These are phyloP conservation scores for Starmerella roubikii DNA, from an alignment of 805 yeast species.

Conservation along the genomic window DNA sequence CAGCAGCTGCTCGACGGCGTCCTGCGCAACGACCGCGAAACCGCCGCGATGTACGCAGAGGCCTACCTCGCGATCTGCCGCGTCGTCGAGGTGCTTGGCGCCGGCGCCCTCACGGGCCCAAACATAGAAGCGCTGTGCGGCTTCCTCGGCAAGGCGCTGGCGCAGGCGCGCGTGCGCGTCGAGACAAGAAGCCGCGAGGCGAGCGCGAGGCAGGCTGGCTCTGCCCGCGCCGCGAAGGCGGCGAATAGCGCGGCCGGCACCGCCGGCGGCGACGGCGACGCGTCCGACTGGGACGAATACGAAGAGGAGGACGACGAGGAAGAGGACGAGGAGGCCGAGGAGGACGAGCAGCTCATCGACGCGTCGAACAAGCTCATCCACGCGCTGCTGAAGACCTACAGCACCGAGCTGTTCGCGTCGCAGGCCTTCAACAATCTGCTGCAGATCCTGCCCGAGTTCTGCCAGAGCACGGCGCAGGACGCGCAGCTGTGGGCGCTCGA, in stretches of 20 bases:
- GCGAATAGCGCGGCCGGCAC: neutral
- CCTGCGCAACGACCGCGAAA: constrained; percentile 56
- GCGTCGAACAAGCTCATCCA: constrained; percentile 69
- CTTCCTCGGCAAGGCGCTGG: constrained; percentile 45
- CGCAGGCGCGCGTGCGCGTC: constrained; percentile 59
- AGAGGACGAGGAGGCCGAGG: constrained; percentile 65
- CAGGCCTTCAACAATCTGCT: constrained; percentile 5
- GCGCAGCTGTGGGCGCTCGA: constrained; percentile 67
- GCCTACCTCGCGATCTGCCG: constrained; percentile 61
- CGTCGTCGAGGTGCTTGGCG: constrained; percentile 55
- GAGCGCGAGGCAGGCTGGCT: constrained; percentile 9
- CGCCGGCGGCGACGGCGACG: neutral
- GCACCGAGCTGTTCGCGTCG: constrained; percentile 22
- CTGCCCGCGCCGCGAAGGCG: neutral
- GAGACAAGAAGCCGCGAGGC: constrained; percentile 31
- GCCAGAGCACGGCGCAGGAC: constrained; percentile 40
- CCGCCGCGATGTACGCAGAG: constrained; percentile 65
- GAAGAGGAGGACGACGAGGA: constrained; percentile 80
- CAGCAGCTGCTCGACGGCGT: constrained; percentile 49
- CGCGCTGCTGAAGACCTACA: constrained; percentile 51
- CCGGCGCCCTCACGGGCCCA: constrained; percentile 37
- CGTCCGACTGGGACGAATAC: constrained; percentile 32
- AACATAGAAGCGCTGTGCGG: constrained; percentile 41
- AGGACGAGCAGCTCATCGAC: constrained; percentile 82
- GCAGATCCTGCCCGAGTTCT: constrained; percentile 49